Evolutionary conservation across 1,139 yeast genomes (phyloP), one percentile per base, ranked within the genome.

Genomic region (Hemisphaericaspora xylofermentans): DNA sequence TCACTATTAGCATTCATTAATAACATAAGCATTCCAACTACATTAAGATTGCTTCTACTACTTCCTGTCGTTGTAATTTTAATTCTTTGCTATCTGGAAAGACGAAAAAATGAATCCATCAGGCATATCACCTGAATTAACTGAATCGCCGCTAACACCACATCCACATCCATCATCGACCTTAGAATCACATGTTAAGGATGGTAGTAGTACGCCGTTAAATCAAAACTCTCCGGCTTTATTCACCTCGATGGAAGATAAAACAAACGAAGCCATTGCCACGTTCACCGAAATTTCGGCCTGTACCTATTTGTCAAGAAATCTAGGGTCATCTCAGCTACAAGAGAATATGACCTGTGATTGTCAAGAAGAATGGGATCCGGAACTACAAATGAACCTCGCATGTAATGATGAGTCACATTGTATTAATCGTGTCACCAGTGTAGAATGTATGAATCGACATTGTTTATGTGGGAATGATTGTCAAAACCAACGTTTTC

Each of bases 401-500:
- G 96, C 97, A 3, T 93, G 98, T 73, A 88, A 82, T 24, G 88
- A 85, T 32, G 86, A 84, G 48, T 82, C 91, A 18, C 89, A 84
- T 60, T 93, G 98, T 74, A 89, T 93, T 52, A 93, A 93, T 62
- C 67, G 98, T 40, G 78, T 88, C 44, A 93, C 98, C 0, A 84
- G 91, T 33, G 91, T 93, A 35, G 98, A 93, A 62, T 93, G 98
- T 76, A 76, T 82, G 3, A 80, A 85, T 54, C 85, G 73, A n/a
- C 71, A 73, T 41, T 78, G 88, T 55, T 57, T 72, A 3, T 91
- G 98, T 62, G 96, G 96, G 15, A 69, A 75, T 30, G 71, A 76
- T 54, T 93, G 98, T 66, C 82, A 76, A 49, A 93, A 93, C 60
- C 96, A 89, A 60, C 67, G 98, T 45, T 91, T 93, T 57, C 98